Percentiles rank a stretch among this genome's conserved stretches.
These are phyloP conservation scores for Diaporthe vexans DNA, from an alignment of 2,329 filamentous ascomycete genomes.

Conservation along the genomic window DNA sequence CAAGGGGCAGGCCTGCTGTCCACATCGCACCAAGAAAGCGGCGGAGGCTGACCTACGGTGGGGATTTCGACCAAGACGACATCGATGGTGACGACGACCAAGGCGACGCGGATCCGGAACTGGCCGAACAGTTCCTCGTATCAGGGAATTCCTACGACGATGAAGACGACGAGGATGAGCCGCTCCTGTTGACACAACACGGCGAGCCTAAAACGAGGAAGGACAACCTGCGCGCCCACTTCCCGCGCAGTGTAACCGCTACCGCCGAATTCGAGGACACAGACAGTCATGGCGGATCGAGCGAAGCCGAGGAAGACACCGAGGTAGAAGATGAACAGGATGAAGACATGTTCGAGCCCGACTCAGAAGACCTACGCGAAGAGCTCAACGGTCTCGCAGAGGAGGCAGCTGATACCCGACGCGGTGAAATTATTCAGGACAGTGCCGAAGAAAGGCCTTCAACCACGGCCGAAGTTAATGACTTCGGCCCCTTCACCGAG, in stretches of 20 bases:
- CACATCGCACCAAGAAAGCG: constrained; percentile 82
- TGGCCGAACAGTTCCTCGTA: constrained; percentile 48
- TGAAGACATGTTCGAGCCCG: constrained; percentile 28
- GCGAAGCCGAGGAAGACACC: constrained; percentile 43
- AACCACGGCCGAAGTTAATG: constrained; percentile 2
- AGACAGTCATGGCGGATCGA: constrained; percentile 45
- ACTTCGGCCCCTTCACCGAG: constrained; percentile 15
- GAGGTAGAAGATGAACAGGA: constrained; percentile 44
- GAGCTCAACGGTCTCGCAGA: constrained; percentile 49
- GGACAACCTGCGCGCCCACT: constrained; percentile 37
- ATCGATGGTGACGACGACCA: constrained; percentile 54
- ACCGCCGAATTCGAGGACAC: constrained; percentile 43
- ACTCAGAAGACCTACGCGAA: constrained; percentile 53
- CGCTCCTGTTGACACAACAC: constrained; percentile 38
- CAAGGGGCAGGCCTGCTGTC: constrained; percentile 74
- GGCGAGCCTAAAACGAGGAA: constrained; percentile 29
- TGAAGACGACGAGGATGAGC: constrained; percentile 43
- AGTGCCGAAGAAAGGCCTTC: constrained; percentile 46
- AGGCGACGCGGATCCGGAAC: constrained; percentile 51
- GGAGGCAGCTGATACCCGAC: constrained; percentile 45
- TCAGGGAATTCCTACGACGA: constrained; percentile 44
- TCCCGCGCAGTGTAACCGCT: constrained; percentile 15
- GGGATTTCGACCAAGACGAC: constrained; percentile 58
- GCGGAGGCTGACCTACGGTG: constrained; percentile 63
- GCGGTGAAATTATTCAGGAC: background rate